Conservation (phyloP, 352 stramenopile species). For the Phytophthora chlamydospora region DNA sequence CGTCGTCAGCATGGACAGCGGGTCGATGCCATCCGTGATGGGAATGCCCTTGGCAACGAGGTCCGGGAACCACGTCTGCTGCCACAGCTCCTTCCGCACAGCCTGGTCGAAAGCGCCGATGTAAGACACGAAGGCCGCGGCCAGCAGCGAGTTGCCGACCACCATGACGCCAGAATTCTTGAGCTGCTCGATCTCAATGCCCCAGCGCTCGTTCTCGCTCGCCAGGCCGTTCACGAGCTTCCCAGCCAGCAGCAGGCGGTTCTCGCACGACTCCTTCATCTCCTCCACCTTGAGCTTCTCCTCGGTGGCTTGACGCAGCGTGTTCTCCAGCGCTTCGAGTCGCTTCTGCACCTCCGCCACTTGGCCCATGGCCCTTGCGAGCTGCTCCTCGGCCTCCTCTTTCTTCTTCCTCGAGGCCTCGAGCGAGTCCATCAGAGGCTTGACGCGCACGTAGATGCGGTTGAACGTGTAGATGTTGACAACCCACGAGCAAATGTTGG, state of each 20-base stretch:
- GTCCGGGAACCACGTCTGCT: constrained; percentile 89
- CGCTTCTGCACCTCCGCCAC: constrained; percentile 94
- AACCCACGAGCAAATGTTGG: constrained; percentile 98
- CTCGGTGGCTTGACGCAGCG: constrained; percentile 92
- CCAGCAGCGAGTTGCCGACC: constrained; percentile 96
- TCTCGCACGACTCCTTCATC: constrained; percentile 94
- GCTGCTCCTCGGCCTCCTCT: constrained; percentile 92
- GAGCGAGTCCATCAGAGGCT: constrained; percentile 97
- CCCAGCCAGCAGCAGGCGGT: constrained; percentile 92
- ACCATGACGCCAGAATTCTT: constrained; percentile 95
- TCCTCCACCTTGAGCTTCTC: constrained; percentile 98
- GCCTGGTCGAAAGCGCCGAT: constrained; percentile 97
- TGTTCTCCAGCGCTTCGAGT: constrained; percentile 93
- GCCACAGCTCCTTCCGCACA: constrained; percentile 86
- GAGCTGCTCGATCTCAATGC: constrained; percentile 96
- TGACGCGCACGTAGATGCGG: constrained; percentile 98
- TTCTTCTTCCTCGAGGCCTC: constrained; percentile 95
- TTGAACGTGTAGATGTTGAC: constrained; percentile 99
- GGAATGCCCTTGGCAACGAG: constrained; percentile 92
- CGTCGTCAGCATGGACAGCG: constrained; percentile 95
- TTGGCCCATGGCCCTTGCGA: constrained; percentile 91
- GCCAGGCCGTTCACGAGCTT: constrained; percentile 96
- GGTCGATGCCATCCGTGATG: constrained; percentile 95
- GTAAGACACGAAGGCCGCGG: constrained; percentile 97
- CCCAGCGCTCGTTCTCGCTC: constrained; percentile 97